A percentile compares a stretch with the other conserved stretches of the same genome.
phyloP scores from a whole-genome alignment of 1,284 basidiomycete genomes.

The Pyrrhoderma lamaoense region DNA sequence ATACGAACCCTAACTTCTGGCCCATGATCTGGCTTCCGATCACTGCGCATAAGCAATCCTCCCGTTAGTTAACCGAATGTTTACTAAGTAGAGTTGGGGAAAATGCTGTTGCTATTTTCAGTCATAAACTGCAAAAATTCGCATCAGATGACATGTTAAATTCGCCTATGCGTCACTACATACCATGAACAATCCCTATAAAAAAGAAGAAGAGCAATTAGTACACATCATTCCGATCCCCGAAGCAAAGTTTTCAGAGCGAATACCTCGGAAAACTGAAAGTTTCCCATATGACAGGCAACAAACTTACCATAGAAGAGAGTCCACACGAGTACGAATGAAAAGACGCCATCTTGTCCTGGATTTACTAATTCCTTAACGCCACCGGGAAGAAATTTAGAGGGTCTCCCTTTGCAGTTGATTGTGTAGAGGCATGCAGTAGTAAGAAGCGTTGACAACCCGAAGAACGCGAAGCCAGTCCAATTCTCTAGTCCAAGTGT shows the following conservation, averaged over 20 bases:
- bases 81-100: no score
- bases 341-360: slow-evolving; percentile 79
- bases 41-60: background rate
- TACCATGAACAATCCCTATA: slow-evolving; percentile 40
- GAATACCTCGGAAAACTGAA: background rate
- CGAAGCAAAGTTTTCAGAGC: slow-evolving; percentile 23
- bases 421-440: slow-evolving; percentile 56
- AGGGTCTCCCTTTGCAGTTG: slow-evolving; percentile 59
- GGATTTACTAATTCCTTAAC: slow-evolving; percentile 64
- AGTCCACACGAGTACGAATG: slow-evolving; percentile 86
- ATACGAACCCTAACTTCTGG: slow-evolving; percentile 1
- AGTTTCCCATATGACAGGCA: slow-evolving; percentile 29
- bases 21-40: background rate
- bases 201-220: background rate
- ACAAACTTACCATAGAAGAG: slow-evolving; percentile 69
- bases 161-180: background rate
- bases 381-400: slow-evolving; percentile 55
- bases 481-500: slow-evolving; percentile 81
- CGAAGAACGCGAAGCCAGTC: slow-evolving; percentile 74
- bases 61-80: background rate
- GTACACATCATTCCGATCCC: slow-evolving; percentile 14
- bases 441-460: slow-evolving; percentile 57
- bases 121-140: slow-evolving; percentile 6
- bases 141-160: background rate
- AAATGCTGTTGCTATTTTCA: background rate